phyloP scores from a whole-genome alignment of 1,284 basidiomycete species.

The Cryptococcus wingfieldii region DNA sequence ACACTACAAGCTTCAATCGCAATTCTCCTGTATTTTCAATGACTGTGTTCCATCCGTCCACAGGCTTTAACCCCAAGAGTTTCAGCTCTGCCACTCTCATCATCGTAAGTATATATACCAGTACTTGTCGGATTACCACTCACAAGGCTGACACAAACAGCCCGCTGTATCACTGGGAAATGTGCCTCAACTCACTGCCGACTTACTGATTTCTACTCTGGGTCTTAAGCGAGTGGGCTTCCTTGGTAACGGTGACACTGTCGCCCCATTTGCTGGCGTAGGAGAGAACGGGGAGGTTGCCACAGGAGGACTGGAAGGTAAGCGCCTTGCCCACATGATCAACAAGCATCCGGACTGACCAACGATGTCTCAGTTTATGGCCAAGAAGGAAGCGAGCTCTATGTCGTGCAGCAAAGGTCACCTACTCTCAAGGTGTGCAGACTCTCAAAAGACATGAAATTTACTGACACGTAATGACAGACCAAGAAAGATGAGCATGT shows the following conservation, averaged over 20 bases:
- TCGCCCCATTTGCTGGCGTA: constrained; percentile 64
- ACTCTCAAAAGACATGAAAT: constrained; percentile 4
- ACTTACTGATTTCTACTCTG: constrained; percentile 65
- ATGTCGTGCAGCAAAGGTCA: constrained; percentile 69
- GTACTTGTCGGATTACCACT: background rate
- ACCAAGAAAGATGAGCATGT: constrained; percentile 65
- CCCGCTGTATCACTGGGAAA: constrained; percentile 75
- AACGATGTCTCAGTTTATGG: constrained; percentile 59
- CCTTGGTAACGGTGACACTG: constrained; percentile 58
- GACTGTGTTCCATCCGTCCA: constrained; percentile 13
- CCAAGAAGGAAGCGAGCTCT: constrained; percentile 52
- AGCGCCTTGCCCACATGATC: background rate
- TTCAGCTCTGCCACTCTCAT: constrained; percentile 11
- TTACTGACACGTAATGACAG: constrained; percentile 46
- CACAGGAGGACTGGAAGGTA: constrained; percentile 69
- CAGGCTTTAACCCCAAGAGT: background rate
- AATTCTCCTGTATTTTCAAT: background rate
- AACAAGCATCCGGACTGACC: constrained; percentile 4
- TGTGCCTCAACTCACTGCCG: constrained; percentile 67
- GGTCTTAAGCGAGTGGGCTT: constrained; percentile 57
- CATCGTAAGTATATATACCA: constrained; percentile 9
- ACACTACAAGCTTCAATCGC: too few relatives aligned
- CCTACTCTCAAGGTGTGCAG: constrained; percentile 64
- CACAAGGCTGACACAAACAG: constrained; percentile 46
- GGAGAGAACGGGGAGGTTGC: constrained; percentile 61